Evolutionary conservation across 225 moss, liverwort and hornwort genomes (phyloP), one percentile per base, ranked within the genome.

Genomic region (Straminergon stramineum): DNA sequence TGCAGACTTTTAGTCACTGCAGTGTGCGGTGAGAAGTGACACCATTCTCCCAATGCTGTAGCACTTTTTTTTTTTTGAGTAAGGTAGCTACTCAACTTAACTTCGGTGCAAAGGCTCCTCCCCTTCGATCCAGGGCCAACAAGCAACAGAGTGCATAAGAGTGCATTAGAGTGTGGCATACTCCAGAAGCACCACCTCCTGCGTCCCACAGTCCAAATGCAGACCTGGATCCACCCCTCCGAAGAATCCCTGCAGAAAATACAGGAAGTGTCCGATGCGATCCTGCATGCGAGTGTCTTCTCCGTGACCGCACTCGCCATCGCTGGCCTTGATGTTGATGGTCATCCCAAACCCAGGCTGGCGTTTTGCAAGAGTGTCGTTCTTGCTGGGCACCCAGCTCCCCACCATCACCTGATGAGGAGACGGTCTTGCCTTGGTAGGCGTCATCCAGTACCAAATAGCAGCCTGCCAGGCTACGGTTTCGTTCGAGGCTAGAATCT

Each of bases 401-500:
- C 94, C 95, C 9, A 96, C 91, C 94, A 97, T 96, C 56, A 95
- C 95, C 15, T 95, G 89, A 76, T 99, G 99, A n/a, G 96, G 93
- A 85, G 99, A 97, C 48, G 96, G 96, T 77, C 97, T 94, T 52
- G 94, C 87, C 74, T 93, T 93, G 19, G 92, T 93, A 5, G 95
- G 92, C 27, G 95, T 96, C 92, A 95, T 85, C 97, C 97, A 99
- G 63, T 92, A 91, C 95, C 94, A 97, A 19, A 97, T 86, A 2
- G 99, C 95, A 48, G 97, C 91, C n/a, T 96, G 93, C 91, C 95
- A 99, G 43, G 97, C 96, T 21, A 99, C 81, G 27, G 96, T 99
- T 37, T 95, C 95, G 88, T 99, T 99, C 85, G 39, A 79, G 15
- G 91, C 84, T 35, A 99, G 57, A 87, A 90, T 64, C 35, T 93